Percentiles rank a stretch among this genome's conserved stretches.
These are phyloP conservation scores for Penstemon eatonii DNA, from an alignment of 257 asterid genomes.

Conservation along the genomic window DNA sequence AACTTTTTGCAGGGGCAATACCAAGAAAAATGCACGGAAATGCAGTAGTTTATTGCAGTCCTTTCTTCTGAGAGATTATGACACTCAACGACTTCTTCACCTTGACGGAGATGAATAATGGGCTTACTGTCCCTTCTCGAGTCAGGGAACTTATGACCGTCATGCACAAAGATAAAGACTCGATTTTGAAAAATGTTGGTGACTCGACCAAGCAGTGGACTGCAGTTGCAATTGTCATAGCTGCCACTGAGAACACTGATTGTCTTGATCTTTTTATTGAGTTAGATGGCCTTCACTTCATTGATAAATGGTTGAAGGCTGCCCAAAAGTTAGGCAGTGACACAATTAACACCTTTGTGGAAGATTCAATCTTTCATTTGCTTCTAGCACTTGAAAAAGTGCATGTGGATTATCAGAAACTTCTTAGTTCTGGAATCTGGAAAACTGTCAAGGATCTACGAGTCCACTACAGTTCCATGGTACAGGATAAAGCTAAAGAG, in stretches of 20 bases:
- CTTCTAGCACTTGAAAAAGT: slow-evolving; percentile 59
- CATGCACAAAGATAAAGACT: slow-evolving; percentile 51
- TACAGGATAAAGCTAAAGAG: slow-evolving; percentile 50
- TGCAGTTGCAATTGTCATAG: slow-evolving; percentile 57
- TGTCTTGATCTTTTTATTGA: slow-evolving; percentile 67
- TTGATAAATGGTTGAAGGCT: slow-evolving; percentile 58
- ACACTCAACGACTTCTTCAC: slow-evolving; percentile 67
- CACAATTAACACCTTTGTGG: slow-evolving; percentile 37
- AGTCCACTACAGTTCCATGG: slow-evolving; percentile 48
- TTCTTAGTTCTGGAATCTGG: slow-evolving; percentile 48
- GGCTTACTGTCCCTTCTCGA: slow-evolving; percentile 63
- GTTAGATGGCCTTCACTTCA: slow-evolving; percentile 56
- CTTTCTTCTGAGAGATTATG: slow-evolving; percentile 43
- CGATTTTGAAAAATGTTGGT: slow-evolving; percentile 33
- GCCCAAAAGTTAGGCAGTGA: slow-evolving; percentile 47
- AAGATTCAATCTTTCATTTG: slow-evolving; percentile 51
- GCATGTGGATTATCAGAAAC: slow-evolving; percentile 42
- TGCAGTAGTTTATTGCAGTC: slow-evolving; percentile 24
- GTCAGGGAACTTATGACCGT: slow-evolving; percentile 63
- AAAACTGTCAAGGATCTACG: slow-evolving; percentile 47
- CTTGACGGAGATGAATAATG: slow-evolving; percentile 63
- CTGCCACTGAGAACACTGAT: slow-evolving; percentile 64
- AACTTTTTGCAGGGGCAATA: slow-evolving; percentile 27
- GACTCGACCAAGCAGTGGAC: slow-evolving; percentile 61
- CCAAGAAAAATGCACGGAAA: slow-evolving; percentile 18